Evolutionary conservation across 2,329 filamentous ascomycete genomes (phyloP).

Genomic region (Neopestalotiopsis clavispora): DNA sequence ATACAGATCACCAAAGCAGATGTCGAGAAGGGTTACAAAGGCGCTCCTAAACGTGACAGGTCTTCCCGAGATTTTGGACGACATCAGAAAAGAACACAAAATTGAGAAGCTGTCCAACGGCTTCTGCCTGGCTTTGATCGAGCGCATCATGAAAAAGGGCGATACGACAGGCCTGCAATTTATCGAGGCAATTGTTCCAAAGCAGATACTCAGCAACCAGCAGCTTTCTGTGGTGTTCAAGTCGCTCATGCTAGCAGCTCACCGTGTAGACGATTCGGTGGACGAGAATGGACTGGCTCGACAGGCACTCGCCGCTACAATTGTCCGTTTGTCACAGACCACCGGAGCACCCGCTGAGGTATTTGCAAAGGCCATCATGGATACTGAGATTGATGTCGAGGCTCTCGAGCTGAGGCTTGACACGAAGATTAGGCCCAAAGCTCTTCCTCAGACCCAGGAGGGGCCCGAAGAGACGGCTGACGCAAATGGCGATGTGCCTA

Average conservation of each 20-base stretch:
- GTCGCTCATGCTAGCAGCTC: slow-evolving; percentile 64
- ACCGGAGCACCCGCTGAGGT: slow-evolving; percentile 63
- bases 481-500: slow-evolving; percentile 27
- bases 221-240: slow-evolving; percentile 71
- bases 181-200: slow-evolving; percentile 66
- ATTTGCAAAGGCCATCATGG: slow-evolving; percentile 70
- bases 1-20: slow-evolving; percentile 71
- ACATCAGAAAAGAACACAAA: slow-evolving; percentile 67
- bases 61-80: slow-evolving; percentile 62
- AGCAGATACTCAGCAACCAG: slow-evolving; percentile 64
- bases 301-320: slow-evolving; percentile 66
- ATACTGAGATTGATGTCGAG: slow-evolving; percentile 74
- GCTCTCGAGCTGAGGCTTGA: slow-evolving; percentile 77
- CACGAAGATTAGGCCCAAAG: slow-evolving; percentile 66
- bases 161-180: slow-evolving; percentile 61
- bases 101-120: slow-evolving; percentile 76
- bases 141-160: slow-evolving; percentile 64
- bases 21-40: slow-evolving; percentile 74
- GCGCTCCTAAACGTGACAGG: slow-evolving; percentile 68
- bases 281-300: slow-evolving; percentile 62
- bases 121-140: slow-evolving; percentile 68
- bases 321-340: slow-evolving; percentile 69
- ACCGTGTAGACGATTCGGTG: slow-evolving; percentile 59
- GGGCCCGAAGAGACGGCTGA: slow-evolving; percentile 55
- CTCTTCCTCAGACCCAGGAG: slow-evolving; percentile 53